Conservation (phyloP, 129 eudicot species). For the Centella asiatica region DNA sequence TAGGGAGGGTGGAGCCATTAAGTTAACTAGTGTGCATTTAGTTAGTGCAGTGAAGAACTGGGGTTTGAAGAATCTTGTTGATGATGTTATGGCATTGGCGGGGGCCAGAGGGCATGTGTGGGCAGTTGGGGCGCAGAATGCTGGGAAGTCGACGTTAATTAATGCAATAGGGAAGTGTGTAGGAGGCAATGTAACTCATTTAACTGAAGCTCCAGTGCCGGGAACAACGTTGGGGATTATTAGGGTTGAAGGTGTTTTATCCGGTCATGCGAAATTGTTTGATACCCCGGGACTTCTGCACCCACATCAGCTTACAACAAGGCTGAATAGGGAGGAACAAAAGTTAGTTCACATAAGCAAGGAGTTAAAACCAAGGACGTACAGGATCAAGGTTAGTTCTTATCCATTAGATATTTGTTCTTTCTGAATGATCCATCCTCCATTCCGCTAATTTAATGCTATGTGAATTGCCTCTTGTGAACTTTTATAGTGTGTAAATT, state of each 20-base stretch:
- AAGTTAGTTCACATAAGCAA: slow-evolving; percentile 63
- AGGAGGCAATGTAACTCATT: slow-evolving; percentile 57
- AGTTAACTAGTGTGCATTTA: slow-evolving; percentile 72
- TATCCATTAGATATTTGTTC: neutral
- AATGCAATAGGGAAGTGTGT: slow-evolving; percentile 78
- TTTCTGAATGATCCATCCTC: neutral
- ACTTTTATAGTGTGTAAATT: neutral
- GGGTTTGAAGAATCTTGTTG: slow-evolving; percentile 80
- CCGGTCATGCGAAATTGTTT: slow-evolving; percentile 73
- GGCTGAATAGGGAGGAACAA: slow-evolving; percentile 81
- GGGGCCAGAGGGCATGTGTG: slow-evolving; percentile 91
- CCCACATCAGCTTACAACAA: slow-evolving; percentile 79
- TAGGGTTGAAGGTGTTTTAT: slow-evolving; percentile 73
- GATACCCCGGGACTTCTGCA: slow-evolving; percentile 96
- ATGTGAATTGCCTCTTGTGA: neutral
- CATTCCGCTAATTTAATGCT: neutral
- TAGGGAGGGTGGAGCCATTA: slow-evolving; percentile 69
- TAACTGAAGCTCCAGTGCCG: slow-evolving; percentile 93
- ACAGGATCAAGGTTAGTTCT: slow-evolving; percentile 66
- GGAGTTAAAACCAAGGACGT: slow-evolving; percentile 90
- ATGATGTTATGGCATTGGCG: slow-evolving; percentile 69
- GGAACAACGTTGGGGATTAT: slow-evolving; percentile 96
- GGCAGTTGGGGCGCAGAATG: slow-evolving; percentile 97
- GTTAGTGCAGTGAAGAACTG: slow-evolving; percentile 84
- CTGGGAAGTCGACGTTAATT: slow-evolving; percentile 82